These are phyloP conservation scores for Volutella citrinella DNA, from an alignment of 2,329 filamentous ascomycete species.

Conservation along the genomic window DNA sequence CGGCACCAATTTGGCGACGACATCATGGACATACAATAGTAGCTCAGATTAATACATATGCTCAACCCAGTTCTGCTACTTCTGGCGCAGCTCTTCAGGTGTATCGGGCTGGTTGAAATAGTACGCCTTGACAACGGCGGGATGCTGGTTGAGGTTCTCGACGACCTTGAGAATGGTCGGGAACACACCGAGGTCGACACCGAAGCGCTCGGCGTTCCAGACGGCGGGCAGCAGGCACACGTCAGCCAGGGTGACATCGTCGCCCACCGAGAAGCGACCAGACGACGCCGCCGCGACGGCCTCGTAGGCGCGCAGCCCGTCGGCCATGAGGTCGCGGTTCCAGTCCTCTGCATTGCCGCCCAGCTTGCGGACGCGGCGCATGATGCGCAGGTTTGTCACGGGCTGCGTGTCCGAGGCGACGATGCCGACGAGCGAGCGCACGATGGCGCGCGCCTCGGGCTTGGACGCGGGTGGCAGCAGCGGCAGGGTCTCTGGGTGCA, in stretches of 20 bases:
- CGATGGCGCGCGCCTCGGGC: conserved; percentile 42
- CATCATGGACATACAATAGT: too few species aligned
- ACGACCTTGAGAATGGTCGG: conserved; percentile 45
- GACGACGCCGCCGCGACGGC: conserved; percentile 33
- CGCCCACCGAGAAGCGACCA: conserved; percentile 53
- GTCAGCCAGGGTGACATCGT: conserved; percentile 56
- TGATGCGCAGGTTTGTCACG: conserved; percentile 54
- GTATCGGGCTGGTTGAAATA: conserved; percentile 53
- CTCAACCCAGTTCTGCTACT: not conserved
- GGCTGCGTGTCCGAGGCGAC: conserved; percentile 58
- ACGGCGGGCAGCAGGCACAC: conserved; percentile 55
- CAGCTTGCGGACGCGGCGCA: conserved; percentile 45
- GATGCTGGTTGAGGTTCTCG: conserved; percentile 42
- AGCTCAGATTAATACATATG: too few species aligned
- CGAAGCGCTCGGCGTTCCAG: conserved; percentile 54
- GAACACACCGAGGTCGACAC: conserved; percentile 49
- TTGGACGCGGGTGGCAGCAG: conserved; percentile 50
- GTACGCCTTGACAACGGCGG: conserved; percentile 50
- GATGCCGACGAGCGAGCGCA: conserved; percentile 53
- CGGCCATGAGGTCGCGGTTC: conserved; percentile 48
- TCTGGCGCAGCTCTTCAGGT: conserved; percentile 29
- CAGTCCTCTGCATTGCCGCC: conserved; percentile 44
- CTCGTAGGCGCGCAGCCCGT: conserved; percentile 58
- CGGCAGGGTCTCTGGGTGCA: conserved; percentile 33
- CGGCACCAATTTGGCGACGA: too few species aligned